These are phyloP conservation scores for Aspergillus ustus DNA, from an alignment of 2,329 filamentous ascomycete genomes.

Conservation along the genomic window DNA sequence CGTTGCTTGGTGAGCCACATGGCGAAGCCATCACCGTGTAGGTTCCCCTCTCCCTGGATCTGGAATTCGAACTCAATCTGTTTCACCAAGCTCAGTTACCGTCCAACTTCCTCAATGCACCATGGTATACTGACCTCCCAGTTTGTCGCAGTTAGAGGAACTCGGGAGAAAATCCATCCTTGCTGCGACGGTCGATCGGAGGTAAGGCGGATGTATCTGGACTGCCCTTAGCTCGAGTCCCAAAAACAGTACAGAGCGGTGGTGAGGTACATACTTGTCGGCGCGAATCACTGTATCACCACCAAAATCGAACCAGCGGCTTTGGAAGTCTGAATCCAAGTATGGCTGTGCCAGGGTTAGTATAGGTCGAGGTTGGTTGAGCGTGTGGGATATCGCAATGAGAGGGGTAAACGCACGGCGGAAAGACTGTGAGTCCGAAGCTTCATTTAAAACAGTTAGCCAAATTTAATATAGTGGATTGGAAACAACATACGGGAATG, in stretches of 20 bases:
- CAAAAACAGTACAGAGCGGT: neutral
- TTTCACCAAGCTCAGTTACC: neutral
- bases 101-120: neutral
- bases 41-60: constrained; percentile 83
- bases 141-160: constrained; percentile 95
- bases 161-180: constrained; percentile 91
- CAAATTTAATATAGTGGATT: neutral
- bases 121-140: constrained; percentile 71
- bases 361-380: constrained; percentile 8
- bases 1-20: constrained; percentile 98
- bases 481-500: constrained; percentile 62
- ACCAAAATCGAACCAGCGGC: constrained; percentile 98
- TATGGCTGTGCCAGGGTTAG: constrained; percentile 70
- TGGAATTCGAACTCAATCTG: constrained; percentile 92
- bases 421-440: constrained; percentile 84
- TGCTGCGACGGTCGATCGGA: constrained; percentile 87
- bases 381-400: neutral
- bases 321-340: constrained; percentile 96
- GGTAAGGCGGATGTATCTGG: constrained; percentile 87
- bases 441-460: constrained; percentile 51
- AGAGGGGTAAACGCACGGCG: constrained; percentile 63
- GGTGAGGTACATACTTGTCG: constrained; percentile 54
- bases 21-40: constrained; percentile 95
- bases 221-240: constrained; percentile 19
- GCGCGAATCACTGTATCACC: constrained; percentile 85